Conservation (phyloP, 2,329 filamentous ascomycete species). For the Salinomyces thailandicus region DNA sequence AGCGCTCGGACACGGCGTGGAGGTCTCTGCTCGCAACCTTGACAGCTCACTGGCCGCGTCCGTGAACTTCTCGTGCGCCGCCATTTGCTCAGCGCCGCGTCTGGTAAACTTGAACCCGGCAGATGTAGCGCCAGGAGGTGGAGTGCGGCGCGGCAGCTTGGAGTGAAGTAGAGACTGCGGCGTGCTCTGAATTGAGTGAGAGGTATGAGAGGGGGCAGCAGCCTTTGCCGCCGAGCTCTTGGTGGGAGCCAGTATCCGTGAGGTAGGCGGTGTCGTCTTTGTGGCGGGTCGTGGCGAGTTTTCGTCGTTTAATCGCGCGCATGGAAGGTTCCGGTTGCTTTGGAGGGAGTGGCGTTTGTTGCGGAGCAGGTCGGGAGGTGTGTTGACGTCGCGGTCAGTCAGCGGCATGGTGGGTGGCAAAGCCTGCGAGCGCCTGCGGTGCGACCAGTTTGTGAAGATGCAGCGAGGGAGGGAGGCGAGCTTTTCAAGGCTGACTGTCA, state of each 20-base stretch:
- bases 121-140: conserved; percentile 8
- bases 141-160: conserved; percentile 22
- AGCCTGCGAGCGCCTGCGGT: not conserved
- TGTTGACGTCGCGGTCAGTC: conserved; percentile 15
- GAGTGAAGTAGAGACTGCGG: conserved; percentile 13
- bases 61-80: not conserved
- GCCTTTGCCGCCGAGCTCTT: conserved; percentile 19
- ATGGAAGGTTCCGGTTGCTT: conserved; percentile 2
- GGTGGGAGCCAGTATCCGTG: conserved; percentile 17
- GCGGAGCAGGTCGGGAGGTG: conserved; percentile 8
- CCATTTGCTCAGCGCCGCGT: not conserved
- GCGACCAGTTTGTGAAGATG: not conserved
- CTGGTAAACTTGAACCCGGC: not conserved
- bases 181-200: not conserved
- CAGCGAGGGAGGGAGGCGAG: not conserved
- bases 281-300: conserved; percentile 7
- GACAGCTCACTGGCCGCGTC: not conserved
- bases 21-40: not conserved
- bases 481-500: not conserved
- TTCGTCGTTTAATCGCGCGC: conserved; percentile 8
- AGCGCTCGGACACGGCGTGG: not conserved
- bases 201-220: conserved; percentile 6
- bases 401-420: conserved; percentile 14
- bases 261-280: conserved; percentile 4
- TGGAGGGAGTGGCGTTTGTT: conserved; percentile 9